Base-by-base conservation (phyloP, 202 grass and related monocot species). In the Cymbopogon flexuosus region DNA sequence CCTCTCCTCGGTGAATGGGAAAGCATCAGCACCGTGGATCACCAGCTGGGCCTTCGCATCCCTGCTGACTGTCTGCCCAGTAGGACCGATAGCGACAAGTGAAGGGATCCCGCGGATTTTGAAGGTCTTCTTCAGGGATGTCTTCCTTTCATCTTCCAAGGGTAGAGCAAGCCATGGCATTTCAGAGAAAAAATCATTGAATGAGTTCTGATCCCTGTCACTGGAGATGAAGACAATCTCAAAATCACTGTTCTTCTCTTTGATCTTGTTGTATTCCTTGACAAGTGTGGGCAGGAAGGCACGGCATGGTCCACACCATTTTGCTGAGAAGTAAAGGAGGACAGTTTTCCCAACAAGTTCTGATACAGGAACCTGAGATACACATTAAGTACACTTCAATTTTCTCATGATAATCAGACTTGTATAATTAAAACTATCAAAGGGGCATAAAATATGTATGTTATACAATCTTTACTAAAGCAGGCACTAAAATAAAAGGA, bases 101-200 rank as follows among this genome's bases (percentile, higher is more conserved):
- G 94, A 94, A 54, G 92, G 94, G 75, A 94, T 89, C 12, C 84
- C 88, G 1, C 57, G 65, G 76, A 91, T 93, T 60, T 84, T 94
- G 86, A 94, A 92, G 30, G 21, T 79, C 64, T 86, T 91, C 2
- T 30, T 49, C 60, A 94, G 77, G 16, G 56, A 77, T 10, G 68
- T 65, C 59, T 92, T 89, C 81, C 91, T 78, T 68, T 84, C 79
- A 37, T 97, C 94, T 73, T 58, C 88, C 9, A 94, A 79, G 54
- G 94, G 94, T 64, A 97, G 43, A 1, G 92, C 90, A 29, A 97
- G 78, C 90, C 94, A 97, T 63, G 92, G 94, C 94, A 97, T 97
- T 70, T 83, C 62, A 59, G 89, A 89, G 81, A 88, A 97, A 73
- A 90, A 94, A 0, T 89, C 78, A 2, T 86, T 63, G 1, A 87